phyloP scores from a whole-genome alignment of 2,329 filamentous ascomycete genomes.

The Orbilia blumenaviensis region DNA sequence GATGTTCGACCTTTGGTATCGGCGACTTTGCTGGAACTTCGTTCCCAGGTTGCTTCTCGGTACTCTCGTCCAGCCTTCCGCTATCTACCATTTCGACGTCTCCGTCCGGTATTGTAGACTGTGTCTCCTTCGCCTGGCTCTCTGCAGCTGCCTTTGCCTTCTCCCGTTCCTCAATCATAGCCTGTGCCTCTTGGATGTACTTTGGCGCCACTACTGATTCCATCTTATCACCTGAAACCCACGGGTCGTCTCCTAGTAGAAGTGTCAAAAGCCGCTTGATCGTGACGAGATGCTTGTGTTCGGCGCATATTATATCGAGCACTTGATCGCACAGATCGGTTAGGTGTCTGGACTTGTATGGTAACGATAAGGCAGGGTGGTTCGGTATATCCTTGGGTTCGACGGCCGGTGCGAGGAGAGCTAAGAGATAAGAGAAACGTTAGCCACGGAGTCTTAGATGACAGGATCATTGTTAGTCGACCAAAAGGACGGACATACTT shows the following conservation, averaged over 20 bases:
- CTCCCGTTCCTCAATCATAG: conserved; percentile 43
- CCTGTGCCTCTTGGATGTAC: conserved; percentile 55
- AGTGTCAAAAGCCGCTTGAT: conserved; percentile 77
- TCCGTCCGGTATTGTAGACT: conserved; percentile 43
- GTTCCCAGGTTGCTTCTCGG: not conserved
- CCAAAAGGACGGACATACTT: conserved; percentile 63
- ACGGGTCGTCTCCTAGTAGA: conserved; percentile 77
- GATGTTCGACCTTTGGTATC: conserved; percentile 46
- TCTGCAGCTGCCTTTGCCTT: conserved; percentile 10
- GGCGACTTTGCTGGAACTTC: conserved; percentile 46
- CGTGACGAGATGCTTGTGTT: conserved; percentile 76
- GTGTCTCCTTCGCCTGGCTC: conserved; percentile 30
- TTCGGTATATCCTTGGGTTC: conserved; percentile 76
- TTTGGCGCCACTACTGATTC: conserved; percentile 61
- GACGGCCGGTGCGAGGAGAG: conserved; percentile 78
- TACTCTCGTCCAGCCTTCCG: not conserved
- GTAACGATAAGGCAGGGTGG: conserved; percentile 77
- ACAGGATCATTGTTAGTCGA: not conserved
- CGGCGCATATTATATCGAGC: conserved; percentile 76
- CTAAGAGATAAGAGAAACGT: conserved; percentile 64
- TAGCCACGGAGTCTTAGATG: not conserved
- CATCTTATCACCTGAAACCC: conserved; percentile 64
- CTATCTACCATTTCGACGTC: conserved; percentile 48
- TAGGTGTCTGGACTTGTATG: conserved; percentile 78
- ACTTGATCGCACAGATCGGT: conserved; percentile 76